Conservation (phyloP, 257 asterid species). For the Solanum pinnatisectum region DNA sequence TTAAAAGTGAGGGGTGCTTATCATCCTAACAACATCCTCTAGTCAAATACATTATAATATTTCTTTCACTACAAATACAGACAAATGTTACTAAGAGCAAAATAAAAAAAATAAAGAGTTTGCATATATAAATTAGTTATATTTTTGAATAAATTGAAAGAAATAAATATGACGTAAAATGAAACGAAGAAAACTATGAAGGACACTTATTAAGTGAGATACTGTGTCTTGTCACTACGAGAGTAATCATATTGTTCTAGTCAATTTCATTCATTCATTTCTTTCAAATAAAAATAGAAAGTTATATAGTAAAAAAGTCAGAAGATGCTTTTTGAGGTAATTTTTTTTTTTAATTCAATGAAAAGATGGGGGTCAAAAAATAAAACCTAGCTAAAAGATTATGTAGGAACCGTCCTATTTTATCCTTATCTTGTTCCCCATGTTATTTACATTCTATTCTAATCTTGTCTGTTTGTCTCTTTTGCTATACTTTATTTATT, state of each 20-base stretch:
- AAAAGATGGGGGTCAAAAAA: neutral
- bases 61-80: neutral
- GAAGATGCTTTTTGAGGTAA: neutral
- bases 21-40: neutral
- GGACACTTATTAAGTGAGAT: neutral
- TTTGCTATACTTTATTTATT: neutral
- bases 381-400: neutral
- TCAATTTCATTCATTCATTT: neutral
- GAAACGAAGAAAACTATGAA: neutral
- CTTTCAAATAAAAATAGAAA: neutral
- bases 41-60: neutral
- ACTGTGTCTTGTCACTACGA: neutral
- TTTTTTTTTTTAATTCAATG: neutral
- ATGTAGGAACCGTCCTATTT: neutral
- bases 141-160: too few species aligned
- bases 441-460: constrained; percentile 20
- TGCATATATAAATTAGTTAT: too few species aligned
- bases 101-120: too few species aligned
- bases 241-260: neutral
- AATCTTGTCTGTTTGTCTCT: constrained; percentile 30
- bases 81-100: neutral
- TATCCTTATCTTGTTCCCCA: constrained; percentile 30
- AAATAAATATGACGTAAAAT: neutral
- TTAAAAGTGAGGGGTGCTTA: too few species aligned
- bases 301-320: neutral